A percentile compares a stretch with the other conserved stretches of the same genome.
Evolutionary conservation across 192 early-diverging fungal genomes (phyloP).

Genomic region (Backusella mclennaniae): DNA sequence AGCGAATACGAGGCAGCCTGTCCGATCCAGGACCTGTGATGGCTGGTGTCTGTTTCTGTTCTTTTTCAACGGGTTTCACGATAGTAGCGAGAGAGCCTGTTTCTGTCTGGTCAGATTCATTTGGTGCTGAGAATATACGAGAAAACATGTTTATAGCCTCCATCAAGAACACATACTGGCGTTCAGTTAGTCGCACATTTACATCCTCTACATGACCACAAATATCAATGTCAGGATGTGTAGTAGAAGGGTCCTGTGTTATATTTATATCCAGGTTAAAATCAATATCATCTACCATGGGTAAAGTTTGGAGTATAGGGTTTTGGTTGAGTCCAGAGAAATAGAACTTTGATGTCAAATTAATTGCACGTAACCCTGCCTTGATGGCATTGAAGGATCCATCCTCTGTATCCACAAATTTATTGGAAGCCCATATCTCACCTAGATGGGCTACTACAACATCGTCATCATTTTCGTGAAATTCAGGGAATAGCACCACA

Average conservation of each 20-base stretch:
- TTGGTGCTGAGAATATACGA: slow-evolving; percentile 35
- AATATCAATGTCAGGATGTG: slow-evolving; percentile 42
- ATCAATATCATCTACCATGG: slow-evolving; percentile 87
- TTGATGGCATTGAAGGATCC: slow-evolving; percentile 60
- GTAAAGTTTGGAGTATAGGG: slow-evolving; percentile 46
- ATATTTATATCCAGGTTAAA: slow-evolving; percentile 62
- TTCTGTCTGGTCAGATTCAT: background rate
- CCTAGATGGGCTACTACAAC: slow-evolving; percentile 81
- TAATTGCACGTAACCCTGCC: slow-evolving; percentile 59
- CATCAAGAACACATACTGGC: slow-evolving; percentile 83
- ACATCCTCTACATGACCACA: slow-evolving; percentile 70
- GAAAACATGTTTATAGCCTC: slow-evolving; percentile 58
- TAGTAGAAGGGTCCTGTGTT: slow-evolving; percentile 30
- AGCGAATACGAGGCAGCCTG: slow-evolving; percentile 19
- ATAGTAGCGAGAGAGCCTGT: background rate
- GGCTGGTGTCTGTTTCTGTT: background rate
- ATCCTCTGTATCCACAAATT: slow-evolving; percentile 57
- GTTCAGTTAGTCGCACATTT: slow-evolving; percentile 72
- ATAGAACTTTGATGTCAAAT: slow-evolving; percentile 53
- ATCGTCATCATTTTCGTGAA: slow-evolving; percentile 54
- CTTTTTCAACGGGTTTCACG: background rate
- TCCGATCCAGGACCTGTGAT: background rate
- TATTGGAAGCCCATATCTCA: slow-evolving; percentile 80
- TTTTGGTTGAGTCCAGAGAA: slow-evolving; percentile 35
- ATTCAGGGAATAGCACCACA: slow-evolving; percentile 76